These are phyloP conservation scores for Blastocystis sp. DNA, from an alignment of 352 stramenopile species.

Conservation along the genomic window DNA sequence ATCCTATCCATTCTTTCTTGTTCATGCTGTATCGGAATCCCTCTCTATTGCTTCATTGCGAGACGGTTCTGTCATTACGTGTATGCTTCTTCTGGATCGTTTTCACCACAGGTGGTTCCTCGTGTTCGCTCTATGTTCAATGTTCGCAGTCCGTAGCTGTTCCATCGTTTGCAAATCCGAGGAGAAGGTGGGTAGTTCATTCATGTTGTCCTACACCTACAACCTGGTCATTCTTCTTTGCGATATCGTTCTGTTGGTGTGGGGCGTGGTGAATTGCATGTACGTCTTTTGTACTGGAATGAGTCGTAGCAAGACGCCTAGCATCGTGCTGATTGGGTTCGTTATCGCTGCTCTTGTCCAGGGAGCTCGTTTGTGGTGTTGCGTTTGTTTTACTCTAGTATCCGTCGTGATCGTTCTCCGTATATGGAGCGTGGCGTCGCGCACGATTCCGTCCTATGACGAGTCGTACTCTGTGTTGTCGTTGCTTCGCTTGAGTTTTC, in stretches of 20 bases:
- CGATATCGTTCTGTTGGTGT: slow-evolving; percentile 17
- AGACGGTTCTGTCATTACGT: slow-evolving; percentile 14
- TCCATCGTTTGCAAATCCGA: neutral
- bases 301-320: slow-evolving; percentile 14
- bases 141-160: neutral
- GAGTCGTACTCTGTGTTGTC: slow-evolving; percentile 36
- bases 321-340: neutral
- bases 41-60: neutral
- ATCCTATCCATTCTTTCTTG: neutral
- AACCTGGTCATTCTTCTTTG: neutral
- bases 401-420: neutral
- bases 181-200: neutral
- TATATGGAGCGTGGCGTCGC: neutral
- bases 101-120: slow-evolving; percentile 13
- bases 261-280: neutral
- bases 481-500: slow-evolving; percentile 8
- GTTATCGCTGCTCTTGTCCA: neutral
- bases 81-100: neutral
- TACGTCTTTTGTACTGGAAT: neutral
- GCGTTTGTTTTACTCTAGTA: slow-evolving; percentile 1
- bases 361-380: neutral
- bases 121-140: neutral
- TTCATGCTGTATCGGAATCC: neutral
- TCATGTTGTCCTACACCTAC: neutral
- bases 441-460: slow-evolving; percentile 13